Evolutionary conservation across 1,284 basidiomycete species (phyloP), one percentile per base, ranked within the genome.

Genomic region (Rhizopogon parksii): DNA sequence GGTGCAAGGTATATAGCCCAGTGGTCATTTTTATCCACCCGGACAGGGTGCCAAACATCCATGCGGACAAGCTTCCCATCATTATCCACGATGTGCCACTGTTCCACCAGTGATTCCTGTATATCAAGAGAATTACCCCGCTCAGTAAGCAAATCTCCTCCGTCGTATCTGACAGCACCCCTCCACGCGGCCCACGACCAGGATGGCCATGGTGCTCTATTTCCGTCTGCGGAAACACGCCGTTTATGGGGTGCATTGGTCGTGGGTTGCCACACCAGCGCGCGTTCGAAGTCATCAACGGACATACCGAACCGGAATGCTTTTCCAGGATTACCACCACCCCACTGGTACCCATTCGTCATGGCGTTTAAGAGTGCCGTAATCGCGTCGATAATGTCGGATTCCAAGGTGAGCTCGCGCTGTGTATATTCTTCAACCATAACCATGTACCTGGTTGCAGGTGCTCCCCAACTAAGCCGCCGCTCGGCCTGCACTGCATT

Each of bases 141-240:
- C 21, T 24, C 21, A 24, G 21, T 24, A 24, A 24, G 21, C 21
- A 24, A 24, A 24, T 24, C 21, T 24, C 21, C 9, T 49, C 37
- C 30, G 9, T 38, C 35, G 11, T 59, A 59, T 7, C 49, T 34
- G 14, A 42, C 47, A 4, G 57, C 59, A 14, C 55, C 59, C 15
- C 50, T 59, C 57, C 57, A 59, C 6, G 51, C 57, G 2, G 59
- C 46, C 59, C 57, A 59, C 9, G 57, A 55, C 59, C 59, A 58
- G 6, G 55, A 57, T 4, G 57, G 59, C 36, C 46, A 59, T 32
- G 25, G 24, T 51, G 46, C 12, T 37, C 32, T 5, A 40, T 7
- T 27, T 8, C 8, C 25, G 8, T 55, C 40, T 4, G 49, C 38
- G 15, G 24, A 43, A 19, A 27, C 25, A 2, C 60, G 9, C n/a